A percentile compares a stretch with the other conserved stretches of the same genome.
Evolutionary conservation across 2,329 filamentous ascomycete genomes (phyloP).

Genomic region (Aureobasidium sp.): DNA sequence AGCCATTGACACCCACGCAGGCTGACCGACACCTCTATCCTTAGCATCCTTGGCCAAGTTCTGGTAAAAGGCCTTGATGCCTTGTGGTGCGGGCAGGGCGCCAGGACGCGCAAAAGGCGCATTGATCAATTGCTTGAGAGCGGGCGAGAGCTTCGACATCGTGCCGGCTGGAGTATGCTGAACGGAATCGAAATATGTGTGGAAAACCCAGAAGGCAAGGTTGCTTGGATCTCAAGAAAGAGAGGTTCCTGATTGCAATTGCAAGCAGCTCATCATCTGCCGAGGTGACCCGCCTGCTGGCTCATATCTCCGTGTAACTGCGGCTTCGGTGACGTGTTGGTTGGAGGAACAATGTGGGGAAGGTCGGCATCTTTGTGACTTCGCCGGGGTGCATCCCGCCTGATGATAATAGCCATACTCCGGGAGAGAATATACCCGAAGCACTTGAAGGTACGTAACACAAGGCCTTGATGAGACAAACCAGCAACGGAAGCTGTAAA

Average conservation of each 20-base stretch:
- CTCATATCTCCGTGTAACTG: background rate
- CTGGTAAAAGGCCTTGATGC: constrained; percentile 58
- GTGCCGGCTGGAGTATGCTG: constrained; percentile 15
- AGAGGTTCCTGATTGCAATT: background rate
- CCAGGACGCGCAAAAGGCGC: constrained; percentile 59
- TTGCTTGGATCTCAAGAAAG: background rate
- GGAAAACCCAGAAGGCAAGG: no score
- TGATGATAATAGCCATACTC: no score
- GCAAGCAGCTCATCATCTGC: background rate
- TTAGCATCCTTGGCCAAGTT: constrained; percentile 57
- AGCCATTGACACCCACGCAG: constrained; percentile 61
- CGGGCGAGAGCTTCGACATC: constrained; percentile 67
- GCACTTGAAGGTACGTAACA: no score
- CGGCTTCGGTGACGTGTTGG: background rate
- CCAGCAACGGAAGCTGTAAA: background rate
- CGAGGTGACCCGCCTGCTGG: background rate
- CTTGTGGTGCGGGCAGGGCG: constrained; percentile 55
- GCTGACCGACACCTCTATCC: constrained; percentile 53
- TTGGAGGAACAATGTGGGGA: background rate
- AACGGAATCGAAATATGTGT: background rate
- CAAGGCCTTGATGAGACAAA: background rate
- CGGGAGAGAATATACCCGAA: background rate
- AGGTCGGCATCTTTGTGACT: background rate
- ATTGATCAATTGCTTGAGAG: constrained; percentile 68
- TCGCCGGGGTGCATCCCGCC: background rate